Conservation (phyloP, 2,329 filamentous ascomycete species). For the Fusarium sp. region DNA sequence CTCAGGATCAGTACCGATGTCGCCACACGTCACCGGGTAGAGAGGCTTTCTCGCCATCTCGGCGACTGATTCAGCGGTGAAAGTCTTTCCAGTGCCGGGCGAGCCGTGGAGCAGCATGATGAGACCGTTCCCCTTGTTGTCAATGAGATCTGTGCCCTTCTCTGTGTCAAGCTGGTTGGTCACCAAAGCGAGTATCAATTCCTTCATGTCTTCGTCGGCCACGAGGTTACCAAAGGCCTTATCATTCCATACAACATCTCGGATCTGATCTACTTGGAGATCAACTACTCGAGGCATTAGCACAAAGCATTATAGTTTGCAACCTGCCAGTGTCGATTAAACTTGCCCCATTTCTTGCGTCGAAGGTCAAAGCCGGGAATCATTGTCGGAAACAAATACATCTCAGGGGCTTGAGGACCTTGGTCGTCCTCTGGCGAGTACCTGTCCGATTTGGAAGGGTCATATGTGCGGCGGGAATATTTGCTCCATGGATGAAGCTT, state of each 20-base stretch:
- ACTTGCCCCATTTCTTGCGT: slow-evolving; percentile 19
- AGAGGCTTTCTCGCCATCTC: slow-evolving; percentile 12
- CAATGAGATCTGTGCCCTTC: slow-evolving; percentile 1
- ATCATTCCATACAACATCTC: slow-evolving; percentile 4
- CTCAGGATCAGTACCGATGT: slow-evolving; percentile 17
- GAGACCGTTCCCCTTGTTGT: not conserved
- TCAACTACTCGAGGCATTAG: not conserved
- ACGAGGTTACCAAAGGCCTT: not conserved
- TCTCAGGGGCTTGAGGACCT: not conserved
- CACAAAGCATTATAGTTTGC: not conserved
- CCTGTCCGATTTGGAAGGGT: not conserved
- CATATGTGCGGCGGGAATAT: not conserved
- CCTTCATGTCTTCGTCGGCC: slow-evolving; percentile 9
- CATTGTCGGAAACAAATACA: slow-evolving; percentile 4
- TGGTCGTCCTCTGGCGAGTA: not conserved
- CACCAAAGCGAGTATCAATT: slow-evolving; percentile 4
- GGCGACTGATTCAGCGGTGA: slow-evolving; percentile 19
- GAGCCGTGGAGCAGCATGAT: not conserved
- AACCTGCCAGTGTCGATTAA: rapidly evolving
- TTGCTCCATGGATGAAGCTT: slow-evolving; percentile 7
- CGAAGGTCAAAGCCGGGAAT: slow-evolving; percentile 5
- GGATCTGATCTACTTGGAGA: slow-evolving; percentile 3
- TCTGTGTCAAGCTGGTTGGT: slow-evolving; percentile 17
- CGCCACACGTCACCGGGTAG: slow-evolving; percentile 17
- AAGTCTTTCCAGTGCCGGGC: slow-evolving; percentile 11